A percentile compares a stretch with the other conserved stretches of the same genome.
Evolutionary conservation across 257 asterid genomes (phyloP).

Genomic region (Solanum lignicaule): DNA sequence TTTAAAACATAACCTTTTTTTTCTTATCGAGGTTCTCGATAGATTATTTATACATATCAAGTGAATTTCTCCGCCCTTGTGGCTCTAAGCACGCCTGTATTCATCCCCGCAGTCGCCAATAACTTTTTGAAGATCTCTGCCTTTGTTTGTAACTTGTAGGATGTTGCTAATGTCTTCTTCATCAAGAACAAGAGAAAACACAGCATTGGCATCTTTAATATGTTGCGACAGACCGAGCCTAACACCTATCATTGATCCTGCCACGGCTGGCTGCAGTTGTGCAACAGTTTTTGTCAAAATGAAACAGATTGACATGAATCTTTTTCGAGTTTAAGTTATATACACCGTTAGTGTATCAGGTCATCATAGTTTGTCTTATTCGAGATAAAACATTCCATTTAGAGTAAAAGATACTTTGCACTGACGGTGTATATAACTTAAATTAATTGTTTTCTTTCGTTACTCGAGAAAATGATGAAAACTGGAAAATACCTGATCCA

Average conservation of each 20-base stretch:
- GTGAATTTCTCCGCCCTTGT: background rate
- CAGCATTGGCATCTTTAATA: constrained; percentile 48
- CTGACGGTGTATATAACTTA: background rate
- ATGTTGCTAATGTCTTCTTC: constrained; percentile 59
- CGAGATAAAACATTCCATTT: background rate
- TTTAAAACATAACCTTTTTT: background rate
- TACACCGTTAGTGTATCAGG: background rate
- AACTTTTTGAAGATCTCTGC: constrained; percentile 62
- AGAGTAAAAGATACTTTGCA: background rate
- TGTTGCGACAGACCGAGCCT: constrained; percentile 87
- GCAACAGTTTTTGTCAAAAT: background rate
- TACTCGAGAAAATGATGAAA: background rate
- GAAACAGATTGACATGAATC: background rate
- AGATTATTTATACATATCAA: background rate
- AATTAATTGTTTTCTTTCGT: background rate
- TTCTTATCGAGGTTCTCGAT: background rate
- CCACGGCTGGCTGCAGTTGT: constrained; percentile 71
- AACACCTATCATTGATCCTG: constrained; percentile 95
- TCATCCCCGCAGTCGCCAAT: constrained; percentile 97
- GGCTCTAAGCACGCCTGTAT: constrained; percentile 49
- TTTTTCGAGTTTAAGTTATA: background rate
- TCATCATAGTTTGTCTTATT: background rate
- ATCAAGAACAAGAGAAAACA: constrained; percentile 72
- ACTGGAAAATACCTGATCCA: constrained; percentile 55
- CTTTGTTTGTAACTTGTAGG: constrained; percentile 51